Percentiles rank a stretch among this genome's conserved stretches.
These are phyloP conservation scores for Tetraselmis chui DNA, from an alignment of 139 green algal genomes.

Conservation along the genomic window DNA sequence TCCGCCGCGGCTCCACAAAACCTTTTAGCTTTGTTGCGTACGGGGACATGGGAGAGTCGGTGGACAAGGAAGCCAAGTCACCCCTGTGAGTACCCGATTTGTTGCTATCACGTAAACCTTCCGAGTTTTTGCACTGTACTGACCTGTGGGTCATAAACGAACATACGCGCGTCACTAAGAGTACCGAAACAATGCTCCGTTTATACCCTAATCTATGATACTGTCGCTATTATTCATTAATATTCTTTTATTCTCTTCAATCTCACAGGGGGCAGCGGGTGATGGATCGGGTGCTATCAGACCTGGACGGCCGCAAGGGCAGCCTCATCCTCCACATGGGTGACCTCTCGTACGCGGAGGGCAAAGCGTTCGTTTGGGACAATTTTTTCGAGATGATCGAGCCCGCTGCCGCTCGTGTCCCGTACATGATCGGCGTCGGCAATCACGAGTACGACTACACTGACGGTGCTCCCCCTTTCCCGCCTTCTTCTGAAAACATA, in stretches of 20 bases:
- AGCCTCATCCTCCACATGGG: constrained; percentile 56
- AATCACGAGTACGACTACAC: constrained; percentile 69
- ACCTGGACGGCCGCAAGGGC: constrained; percentile 38
- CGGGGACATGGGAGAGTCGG: constrained; percentile 62
- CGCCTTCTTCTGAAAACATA: too few species aligned
- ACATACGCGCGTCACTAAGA: too few species aligned
- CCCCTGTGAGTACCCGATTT: constrained; percentile 23
- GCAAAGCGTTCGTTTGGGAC: constrained; percentile 55
- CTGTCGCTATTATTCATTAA: background rate
- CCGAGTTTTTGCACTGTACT: background rate
- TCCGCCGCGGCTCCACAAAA: constrained; percentile 4
- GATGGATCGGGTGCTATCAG: background rate
- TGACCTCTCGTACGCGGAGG: constrained; percentile 60
- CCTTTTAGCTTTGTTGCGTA: constrained; percentile 60
- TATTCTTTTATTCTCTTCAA: background rate
- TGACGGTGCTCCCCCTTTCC: too few species aligned
- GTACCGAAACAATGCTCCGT: too few species aligned
- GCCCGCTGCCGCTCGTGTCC: constrained; percentile 41
- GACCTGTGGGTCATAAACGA: too few species aligned
- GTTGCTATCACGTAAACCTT: background rate
- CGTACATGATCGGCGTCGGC: constrained; percentile 69
- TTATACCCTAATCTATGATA: background rate
- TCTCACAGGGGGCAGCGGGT: background rate
- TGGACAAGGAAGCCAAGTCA: constrained; percentile 33
- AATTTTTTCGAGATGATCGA: constrained; percentile 65